Base-by-base conservation (phyloP, 208 protist species). In the Porcisia deanei region DNA sequence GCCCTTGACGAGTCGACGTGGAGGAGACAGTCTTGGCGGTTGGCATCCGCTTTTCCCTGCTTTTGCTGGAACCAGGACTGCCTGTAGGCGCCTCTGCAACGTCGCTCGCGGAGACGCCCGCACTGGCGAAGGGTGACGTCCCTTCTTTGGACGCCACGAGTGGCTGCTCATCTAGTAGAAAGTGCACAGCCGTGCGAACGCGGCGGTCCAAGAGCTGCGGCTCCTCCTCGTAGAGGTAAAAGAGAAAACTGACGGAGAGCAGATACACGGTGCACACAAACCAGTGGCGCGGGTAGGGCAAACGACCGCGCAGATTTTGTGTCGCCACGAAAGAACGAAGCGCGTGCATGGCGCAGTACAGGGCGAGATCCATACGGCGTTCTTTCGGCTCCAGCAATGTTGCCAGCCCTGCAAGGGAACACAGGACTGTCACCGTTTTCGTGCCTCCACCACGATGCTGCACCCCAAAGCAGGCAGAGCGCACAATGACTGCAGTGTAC, bases 361-460 rank as follows among this genome's bases (percentile, higher is more conserved):
- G 57, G 25, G 93, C 91, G 57, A 97, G 86, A 73, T 97, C 93
- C 81, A 92, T 89, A 60, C 93, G 84, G 10, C 91, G 88, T 8
- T 87, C 82, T 73, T 96, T 94, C 12, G 91, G 91, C 79, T 97
- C 91, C 65, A 97, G 79, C 73, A 97, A 78, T 52, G 90, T 89
- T 22, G 89, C 72, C 34, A 96, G 79, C 7, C 93, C 91, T 22
- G 87, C 84, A 41, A 88, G 66, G 53, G 79, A 90, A 65, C 88
- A 88, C 45, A 85, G 60, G 41, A 88, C 67, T 2, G 88, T 82
- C 58, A 87, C 85, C 45, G 73, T 78, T 58, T 88, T 68, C 25
- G 85, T 88, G 63, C 87, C 81, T 63, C 82, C 77, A 76, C 85
- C 81, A 64, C 88, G 88, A 67, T 83, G 83, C 54, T 91, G 88